Percentiles rank a stretch among this genome's conserved stretches.
phyloP scores from a whole-genome alignment of 306 rosid species.

The Dalbergia oliveri region DNA sequence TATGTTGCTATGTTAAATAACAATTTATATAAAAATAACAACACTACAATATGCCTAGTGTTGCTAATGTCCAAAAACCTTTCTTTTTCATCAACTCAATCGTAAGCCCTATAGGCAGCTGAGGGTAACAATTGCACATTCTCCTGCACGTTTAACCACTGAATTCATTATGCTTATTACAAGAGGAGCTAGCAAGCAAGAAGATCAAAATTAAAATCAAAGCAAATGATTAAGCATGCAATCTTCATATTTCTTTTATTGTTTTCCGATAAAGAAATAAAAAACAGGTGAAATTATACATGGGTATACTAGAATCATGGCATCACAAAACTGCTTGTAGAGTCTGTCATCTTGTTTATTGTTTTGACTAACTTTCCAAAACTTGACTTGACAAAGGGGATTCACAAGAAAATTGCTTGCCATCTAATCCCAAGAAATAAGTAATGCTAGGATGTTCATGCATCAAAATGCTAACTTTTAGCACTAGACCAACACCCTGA shows the following conservation, averaged over 20 bases:
- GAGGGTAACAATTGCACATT: conserved; percentile 5
- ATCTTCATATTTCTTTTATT: not conserved
- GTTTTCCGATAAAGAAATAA: conserved; percentile 11
- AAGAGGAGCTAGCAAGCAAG: not conserved
- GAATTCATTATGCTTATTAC: not conserved
- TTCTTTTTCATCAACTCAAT: too few species aligned
- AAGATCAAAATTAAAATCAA: not conserved
- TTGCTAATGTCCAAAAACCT: too few species aligned
- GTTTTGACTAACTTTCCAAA: not conserved
- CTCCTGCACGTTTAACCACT: not conserved
- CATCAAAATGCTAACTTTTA: not conserved
- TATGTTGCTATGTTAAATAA: too few species aligned
- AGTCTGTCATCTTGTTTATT: conserved; percentile 7
- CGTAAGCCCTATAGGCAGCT: too few species aligned
- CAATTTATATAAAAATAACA: too few species aligned
- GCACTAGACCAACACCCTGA: not conserved
- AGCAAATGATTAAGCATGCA: not conserved
- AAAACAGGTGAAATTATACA: conserved; percentile 36
- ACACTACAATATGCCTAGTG: too few species aligned
- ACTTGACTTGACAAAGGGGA: not conserved
- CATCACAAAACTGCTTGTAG: conserved; percentile 44
- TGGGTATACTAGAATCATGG: conserved; percentile 37
- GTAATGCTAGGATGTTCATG: not conserved
- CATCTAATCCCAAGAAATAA: conserved; percentile 31
- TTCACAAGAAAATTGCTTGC: conserved; percentile 9